phyloP scores from a whole-genome alignment of 768 basidiomycete species.

The Trametes gibbosa region DNA sequence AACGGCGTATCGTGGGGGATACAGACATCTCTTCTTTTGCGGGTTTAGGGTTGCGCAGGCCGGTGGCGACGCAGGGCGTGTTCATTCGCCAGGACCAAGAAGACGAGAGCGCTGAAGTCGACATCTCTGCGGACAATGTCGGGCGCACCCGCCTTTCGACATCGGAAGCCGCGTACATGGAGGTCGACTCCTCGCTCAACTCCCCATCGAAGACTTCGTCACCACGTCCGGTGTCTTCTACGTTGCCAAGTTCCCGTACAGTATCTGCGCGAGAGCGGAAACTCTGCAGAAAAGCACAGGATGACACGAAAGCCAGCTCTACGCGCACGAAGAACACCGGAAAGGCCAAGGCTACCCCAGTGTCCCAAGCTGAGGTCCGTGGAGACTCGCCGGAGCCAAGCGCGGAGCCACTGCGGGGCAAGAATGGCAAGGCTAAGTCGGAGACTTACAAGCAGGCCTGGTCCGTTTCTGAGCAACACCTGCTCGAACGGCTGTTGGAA shows the following conservation, averaged over 20 bases:
- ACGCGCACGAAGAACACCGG: not conserved
- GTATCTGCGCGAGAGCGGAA: slow-evolving; percentile 9
- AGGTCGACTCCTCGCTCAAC: slow-evolving; percentile 21
- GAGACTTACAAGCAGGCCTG: slow-evolving; percentile 86
- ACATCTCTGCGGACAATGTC: slow-evolving; percentile 38
- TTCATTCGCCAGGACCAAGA: slow-evolving; percentile 55
- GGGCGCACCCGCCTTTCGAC: not conserved
- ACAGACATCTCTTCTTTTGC: slow-evolving; percentile 17
- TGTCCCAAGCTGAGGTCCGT: not conserved
- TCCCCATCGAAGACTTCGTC: slow-evolving; percentile 17
- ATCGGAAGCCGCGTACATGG: slow-evolving; percentile 10
- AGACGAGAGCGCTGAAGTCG: slow-evolving; percentile 62
- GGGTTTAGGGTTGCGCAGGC: slow-evolving; percentile 21
- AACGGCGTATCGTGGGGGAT: slow-evolving; percentile 41
- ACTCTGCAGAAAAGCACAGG: slow-evolving; percentile 14
- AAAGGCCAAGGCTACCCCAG: slow-evolving; percentile 5
- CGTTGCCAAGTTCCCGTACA: not conserved
- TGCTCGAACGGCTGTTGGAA: slow-evolving; percentile 69
- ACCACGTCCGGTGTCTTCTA: slow-evolving; percentile 10
- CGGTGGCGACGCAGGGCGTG: slow-evolving; percentile 38
- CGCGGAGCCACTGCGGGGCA: slow-evolving; percentile 6
- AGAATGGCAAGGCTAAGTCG: slow-evolving; percentile 42
- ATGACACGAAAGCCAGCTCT: not conserved
- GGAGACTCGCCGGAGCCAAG: slow-evolving; percentile 1
- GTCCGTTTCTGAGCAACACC: slow-evolving; percentile 72